Conservation (phyloP, 345 rosid genomes). For the Dipteronia sinensis region DNA sequence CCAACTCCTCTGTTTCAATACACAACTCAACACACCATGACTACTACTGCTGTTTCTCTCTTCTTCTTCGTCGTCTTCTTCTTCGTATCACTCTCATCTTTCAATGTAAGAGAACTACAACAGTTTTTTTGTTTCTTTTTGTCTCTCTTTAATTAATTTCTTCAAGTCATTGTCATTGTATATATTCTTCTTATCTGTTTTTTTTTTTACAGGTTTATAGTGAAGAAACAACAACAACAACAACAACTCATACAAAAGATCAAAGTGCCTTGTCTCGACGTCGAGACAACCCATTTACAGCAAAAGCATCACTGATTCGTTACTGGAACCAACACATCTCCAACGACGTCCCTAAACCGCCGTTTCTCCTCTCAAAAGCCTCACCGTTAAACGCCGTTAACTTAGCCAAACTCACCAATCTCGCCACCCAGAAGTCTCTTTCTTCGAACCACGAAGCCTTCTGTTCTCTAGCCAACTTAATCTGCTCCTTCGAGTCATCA, state of each 20-base stretch:
- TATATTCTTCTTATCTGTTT: neutral
- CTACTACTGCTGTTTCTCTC: neutral
- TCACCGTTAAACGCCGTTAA: conserved; percentile 65
- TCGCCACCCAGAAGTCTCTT: conserved; percentile 46
- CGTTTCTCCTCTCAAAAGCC: conserved; percentile 70
- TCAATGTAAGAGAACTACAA: conserved; percentile 23
- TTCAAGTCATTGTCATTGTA: neutral
- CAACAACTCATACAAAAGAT: neutral
- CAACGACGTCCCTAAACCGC: conserved; percentile 40
- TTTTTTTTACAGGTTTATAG: conserved; percentile 25
- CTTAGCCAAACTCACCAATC: conserved; percentile 43
- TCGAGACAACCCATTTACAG: conserved; percentile 59
- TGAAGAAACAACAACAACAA: neutral
- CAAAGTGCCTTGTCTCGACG: neutral
- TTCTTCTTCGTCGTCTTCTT: conserved; percentile 18
- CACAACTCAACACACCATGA: conserved; percentile 17
- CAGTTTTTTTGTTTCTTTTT: conserved; percentile 8
- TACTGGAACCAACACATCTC: conserved; percentile 79
- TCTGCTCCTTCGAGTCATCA: conserved; percentile 47
- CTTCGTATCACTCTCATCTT: conserved; percentile 20
- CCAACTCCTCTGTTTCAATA: neutral
- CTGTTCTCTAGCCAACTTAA: conserved; percentile 61
- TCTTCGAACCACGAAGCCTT: conserved; percentile 49
- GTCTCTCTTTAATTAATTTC: neutral
- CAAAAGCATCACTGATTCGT: conserved; percentile 70